A percentile compares a stretch with the other conserved stretches of the same genome.
Evolutionary conservation across 306 rosid species (phyloP).

Genomic region (Senna tora): DNA sequence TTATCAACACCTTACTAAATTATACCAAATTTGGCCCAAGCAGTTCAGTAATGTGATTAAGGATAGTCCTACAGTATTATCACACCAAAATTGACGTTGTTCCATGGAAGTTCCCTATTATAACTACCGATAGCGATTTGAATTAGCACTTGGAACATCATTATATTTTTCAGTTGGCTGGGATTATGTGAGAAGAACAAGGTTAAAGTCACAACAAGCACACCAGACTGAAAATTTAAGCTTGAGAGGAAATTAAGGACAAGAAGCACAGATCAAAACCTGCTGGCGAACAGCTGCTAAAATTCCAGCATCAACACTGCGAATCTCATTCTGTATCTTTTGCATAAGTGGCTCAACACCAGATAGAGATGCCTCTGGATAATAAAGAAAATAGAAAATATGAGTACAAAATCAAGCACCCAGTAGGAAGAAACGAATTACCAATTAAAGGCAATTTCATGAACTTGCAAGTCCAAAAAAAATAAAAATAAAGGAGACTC

Average conservation of each 20-base stretch:
- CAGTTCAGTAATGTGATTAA: not conserved
- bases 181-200: not conserved
- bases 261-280: slow-evolving; percentile 46
- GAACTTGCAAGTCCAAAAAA: not conserved
- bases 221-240: not conserved
- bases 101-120: slow-evolving; percentile 1
- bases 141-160: not conserved
- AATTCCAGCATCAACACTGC: slow-evolving; percentile 89
- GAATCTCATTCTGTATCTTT: slow-evolving; percentile 92
- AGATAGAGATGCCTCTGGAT: slow-evolving; percentile 79
- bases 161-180: not conserved
- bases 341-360: slow-evolving; percentile 99
- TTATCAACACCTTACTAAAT: not conserved
- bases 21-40: not conserved
- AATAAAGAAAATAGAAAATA: slow-evolving; percentile 22
- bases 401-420: slow-evolving; percentile 6
- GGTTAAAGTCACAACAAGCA: not conserved
- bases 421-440: slow-evolving; percentile 13
- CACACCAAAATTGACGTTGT: not conserved
- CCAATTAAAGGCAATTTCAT: not conserved
- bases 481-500: not conserved
- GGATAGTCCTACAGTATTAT: slow-evolving; percentile 1
- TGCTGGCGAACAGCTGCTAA: slow-evolving; percentile 94
- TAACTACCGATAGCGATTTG: not conserved
- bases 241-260: not conserved